Evolutionary conservation across 805 yeast genomes (phyloP), one percentile per base, ranked within the genome.

Genomic region (baker's yeast (Saccharomyces cerevisiae)): DNA sequence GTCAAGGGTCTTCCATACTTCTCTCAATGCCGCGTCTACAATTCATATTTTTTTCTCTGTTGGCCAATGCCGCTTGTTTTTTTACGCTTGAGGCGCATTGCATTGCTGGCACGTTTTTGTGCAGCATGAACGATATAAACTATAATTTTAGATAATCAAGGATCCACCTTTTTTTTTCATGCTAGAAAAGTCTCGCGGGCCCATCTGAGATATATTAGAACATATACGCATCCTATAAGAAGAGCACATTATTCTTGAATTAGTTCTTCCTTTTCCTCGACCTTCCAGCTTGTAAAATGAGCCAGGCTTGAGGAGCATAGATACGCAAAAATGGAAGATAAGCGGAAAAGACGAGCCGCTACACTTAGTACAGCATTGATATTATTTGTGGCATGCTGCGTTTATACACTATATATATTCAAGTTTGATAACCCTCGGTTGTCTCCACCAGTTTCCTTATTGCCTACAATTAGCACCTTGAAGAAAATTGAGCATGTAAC

Each of bases 401-500:
- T 17, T 17, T 36, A 36, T 36, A 36, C 43, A 36, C 22, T 36
- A 36, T 36, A 36, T 36, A 36, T 17, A 11, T 5, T 36, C 8
- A 36, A 36, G 10, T 36, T 36, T 21, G 22, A 17, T 17, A 17
- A 36, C 11, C 43, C 43, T 36, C 6, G 13, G 22, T 17, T 17
- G 17, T 8, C 24, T 21, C 24, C 43, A 17, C 43, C 43, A 6
- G 43, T 17, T 36, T 21, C 22, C 17, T 36, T 36, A 21, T 21
- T 36, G 24, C 56, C 55, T 2, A 27, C 41, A 6, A 54, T 56
- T 6, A 36, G 26, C 2, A 56, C 59, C 2, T 26, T 58, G 30
- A 21, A 46, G 8, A 31, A 53, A 11, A 46, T 49, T 6, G 28
- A 48, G 10, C 43, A 28, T n/a, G 47, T 59, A 5, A 31, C 30